These are phyloP conservation scores for Skeletonema tropicum DNA, from an alignment of 108 stramenopile species.

Conservation along the genomic window DNA sequence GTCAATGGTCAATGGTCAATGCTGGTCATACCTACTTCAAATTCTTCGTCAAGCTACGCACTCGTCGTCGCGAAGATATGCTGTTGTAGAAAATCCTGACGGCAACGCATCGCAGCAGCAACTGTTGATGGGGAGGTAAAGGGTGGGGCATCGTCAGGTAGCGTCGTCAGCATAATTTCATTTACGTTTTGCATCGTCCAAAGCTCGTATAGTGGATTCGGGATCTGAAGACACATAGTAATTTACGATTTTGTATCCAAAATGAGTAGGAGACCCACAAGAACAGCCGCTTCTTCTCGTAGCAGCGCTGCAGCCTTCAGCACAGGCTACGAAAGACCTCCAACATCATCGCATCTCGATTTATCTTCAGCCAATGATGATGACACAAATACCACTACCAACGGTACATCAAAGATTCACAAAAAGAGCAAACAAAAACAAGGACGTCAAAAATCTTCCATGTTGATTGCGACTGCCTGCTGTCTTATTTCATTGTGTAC, in stretches of 20 bases:
- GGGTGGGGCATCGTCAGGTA: no score
- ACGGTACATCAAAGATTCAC: background rate
- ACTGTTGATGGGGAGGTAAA: no score
- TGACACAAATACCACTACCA: background rate
- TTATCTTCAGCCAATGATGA: background rate
- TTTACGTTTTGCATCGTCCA: no score
- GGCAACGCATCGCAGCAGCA: no score
- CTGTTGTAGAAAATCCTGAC: no score
- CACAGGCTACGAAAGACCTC: background rate
- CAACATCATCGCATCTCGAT: background rate
- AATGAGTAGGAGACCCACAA: conserved; percentile 4
- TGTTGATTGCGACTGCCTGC: background rate
- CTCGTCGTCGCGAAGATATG: no score
- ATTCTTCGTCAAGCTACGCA: no score
- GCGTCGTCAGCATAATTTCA: no score
- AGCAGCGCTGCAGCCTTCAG: background rate
- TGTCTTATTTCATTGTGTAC: background rate
- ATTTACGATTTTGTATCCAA: background rate
- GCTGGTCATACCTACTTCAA: no score
- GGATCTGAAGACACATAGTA: no score
- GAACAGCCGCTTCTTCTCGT: background rate
- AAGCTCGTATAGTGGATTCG: no score
- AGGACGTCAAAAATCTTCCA: background rate
- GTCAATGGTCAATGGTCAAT: no score
- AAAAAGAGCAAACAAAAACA: background rate